Percentiles rank a stretch among this genome's conserved stretches.
Evolutionary conservation across 176 grass and related monocot genomes (phyloP).

Genomic region (Oryza punctata): DNA sequence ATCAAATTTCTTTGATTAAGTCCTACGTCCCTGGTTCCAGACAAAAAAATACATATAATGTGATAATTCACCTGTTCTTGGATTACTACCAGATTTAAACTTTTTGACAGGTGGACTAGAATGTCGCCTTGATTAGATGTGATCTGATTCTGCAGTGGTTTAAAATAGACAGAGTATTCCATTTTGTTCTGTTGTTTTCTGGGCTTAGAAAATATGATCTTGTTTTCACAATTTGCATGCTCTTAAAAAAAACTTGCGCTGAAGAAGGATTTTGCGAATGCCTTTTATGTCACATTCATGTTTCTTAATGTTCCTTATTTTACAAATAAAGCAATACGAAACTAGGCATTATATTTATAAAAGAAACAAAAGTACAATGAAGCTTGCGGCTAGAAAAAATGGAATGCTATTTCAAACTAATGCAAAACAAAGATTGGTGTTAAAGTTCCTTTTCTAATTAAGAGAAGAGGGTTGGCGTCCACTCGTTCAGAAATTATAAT

Average conservation of each 20-base stretch:
- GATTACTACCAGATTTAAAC: constrained; percentile 22
- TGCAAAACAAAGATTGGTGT: neutral
- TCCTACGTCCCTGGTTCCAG: neutral
- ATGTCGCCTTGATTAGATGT: constrained; percentile 14
- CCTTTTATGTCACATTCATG: neutral
- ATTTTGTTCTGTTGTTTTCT: neutral
- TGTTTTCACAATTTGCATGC: neutral
- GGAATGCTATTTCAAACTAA: constrained; percentile 2
- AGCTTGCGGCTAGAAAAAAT: neutral
- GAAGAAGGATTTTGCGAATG: constrained; percentile 12
- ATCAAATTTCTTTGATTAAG: constrained; percentile 21
- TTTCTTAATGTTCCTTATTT: constrained; percentile 16
- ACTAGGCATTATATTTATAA: neutral
- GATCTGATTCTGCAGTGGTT: neutral
- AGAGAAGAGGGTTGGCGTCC: neutral
- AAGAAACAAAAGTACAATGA: neutral
- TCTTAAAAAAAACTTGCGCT: constrained; percentile 3
- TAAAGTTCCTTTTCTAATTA: neutral
- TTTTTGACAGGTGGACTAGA: constrained; percentile 8
- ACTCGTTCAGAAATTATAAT: neutral
- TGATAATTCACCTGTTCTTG: constrained; percentile 27
- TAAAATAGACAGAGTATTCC: constrained; percentile 17
- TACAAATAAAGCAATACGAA: neutral
- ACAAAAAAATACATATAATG: constrained; percentile 16
- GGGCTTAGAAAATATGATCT: neutral